Evolutionary conservation across 805 yeast species (phyloP), one percentile per base, ranked within the genome.

Genomic region (Kodamaea hsintzibuensis): DNA sequence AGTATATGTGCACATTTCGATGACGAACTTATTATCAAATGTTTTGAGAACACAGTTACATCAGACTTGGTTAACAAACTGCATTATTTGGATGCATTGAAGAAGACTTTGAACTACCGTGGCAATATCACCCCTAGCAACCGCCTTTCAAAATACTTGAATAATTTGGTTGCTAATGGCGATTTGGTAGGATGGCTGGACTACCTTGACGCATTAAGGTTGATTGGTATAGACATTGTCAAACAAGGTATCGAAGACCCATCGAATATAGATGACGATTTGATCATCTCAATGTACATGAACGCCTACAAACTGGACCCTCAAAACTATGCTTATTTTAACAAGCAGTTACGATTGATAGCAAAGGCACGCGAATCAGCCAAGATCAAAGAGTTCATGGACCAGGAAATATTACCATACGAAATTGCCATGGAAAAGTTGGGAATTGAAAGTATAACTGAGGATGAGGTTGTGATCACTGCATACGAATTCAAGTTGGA

Each of bases 391-490:
- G 52, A 63, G 8, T 74, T 59, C 45, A 48, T 74, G n/a, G 59
- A 57, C 1, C 55, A 55, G 5, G 80, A 75, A 52, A 43, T 76
- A 17, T 53, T 76, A 5, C 79, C 80, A 0, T 47, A 67, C 10
- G 43, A 55, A 19, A 59, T 73, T 17, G 76, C 80, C 1, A 54
- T 73, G 40, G 68, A 66, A 3, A 77, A 72, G 49, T 59, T 76
- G 47, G 65, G 71, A 8, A 69, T 76, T 22, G 80, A 75, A 54
- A 78, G 72, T 49, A 68, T 74, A 37, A 76, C 80, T 13, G 80
- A 76, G 54, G 80, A 76, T 63, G 95, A 89, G 57, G 83, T 88
- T 44, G 81, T 90, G 2, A 77, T 84, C 27, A 87, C 96, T 0
- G 92, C 96, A 0, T 88, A 82, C 62, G 85, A 87, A 54, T 76